Evolutionary conservation across 1,284 basidiomycete genomes (phyloP), one percentile per base, ranked within the genome.

Genomic region (Leucoagaricus sp.): DNA sequence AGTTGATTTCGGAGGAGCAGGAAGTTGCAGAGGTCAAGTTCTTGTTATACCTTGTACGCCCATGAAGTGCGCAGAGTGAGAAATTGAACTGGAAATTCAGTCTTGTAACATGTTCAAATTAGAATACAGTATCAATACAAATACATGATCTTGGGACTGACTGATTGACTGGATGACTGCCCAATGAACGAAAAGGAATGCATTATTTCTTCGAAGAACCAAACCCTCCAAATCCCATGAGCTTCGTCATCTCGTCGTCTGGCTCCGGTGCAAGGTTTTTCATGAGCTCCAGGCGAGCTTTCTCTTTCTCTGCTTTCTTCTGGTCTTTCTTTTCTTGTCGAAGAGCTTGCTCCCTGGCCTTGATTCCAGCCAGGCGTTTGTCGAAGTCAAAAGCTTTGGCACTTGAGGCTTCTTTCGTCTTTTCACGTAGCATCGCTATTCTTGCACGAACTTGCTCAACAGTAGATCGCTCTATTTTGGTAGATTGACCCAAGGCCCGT

Each of bases 211-310:
- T 93, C 28, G 85, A 84, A 19, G 89, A 78, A 13, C 93, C 93
- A 68, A 98, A 98, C 2, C 93, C 92, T 42, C 84, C 88, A 70
- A 98, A 98, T 41, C 95, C 96, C 95, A 98, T 96, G 77, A 94
- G 84, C 36, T 79, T 76, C 61, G 89, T 81, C 84, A 96, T 91
- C 60, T 89, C 86, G 53, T 77, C 71, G 57, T 85, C 81, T 4
- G 44, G 17, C 57, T 73, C 76, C 33, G 80, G 76, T 60, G 73
- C 74, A 1, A 80, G 70, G 57, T 83, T 85, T 64, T 85, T 79
- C 31, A 81, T 80, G 47, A 86, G 71, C 59, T 85, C 85, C 42
- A 85, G 74, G 53, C 87, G 85, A 9, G 82, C 78, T 63, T 83
- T 83, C 65, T 93, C 87, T 67, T 87, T 88, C 67, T 81, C 81